Evolutionary conservation across 106 monocot species (phyloP), one percentile per base, ranked within the genome.

Genomic region (Dendrobium officinale): DNA sequence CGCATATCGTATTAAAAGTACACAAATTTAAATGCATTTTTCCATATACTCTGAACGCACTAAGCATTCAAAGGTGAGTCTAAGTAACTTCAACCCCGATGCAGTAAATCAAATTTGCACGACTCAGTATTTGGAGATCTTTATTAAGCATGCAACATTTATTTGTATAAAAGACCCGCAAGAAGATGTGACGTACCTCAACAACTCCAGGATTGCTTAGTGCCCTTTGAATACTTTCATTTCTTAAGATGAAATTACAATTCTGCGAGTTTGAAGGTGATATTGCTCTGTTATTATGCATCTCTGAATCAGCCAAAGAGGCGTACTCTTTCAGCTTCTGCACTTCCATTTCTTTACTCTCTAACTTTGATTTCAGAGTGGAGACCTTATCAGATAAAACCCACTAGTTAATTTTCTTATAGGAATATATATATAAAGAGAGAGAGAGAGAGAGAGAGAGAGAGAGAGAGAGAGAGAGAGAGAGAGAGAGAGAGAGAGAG

Each of bases 291-390:
- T 27, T 22, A 77, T 19, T 82, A 82, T 76, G 55, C 56, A 68
- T 72, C 84, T 84, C 54, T 87, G 84, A 40, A 43, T 42, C 75
- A 84, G 45, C 81, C 66, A 84, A 59, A 51, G 81, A 79, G 79
- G 79, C 75, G 59, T 84, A 84, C 16, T 79, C 49, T 81, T 81
- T 87, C 68, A 77, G 74, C 15, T 84, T 77, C 87, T 87, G 81
- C 10, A 79, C 41, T 19, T 47, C 1, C 37, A 51, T 13, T 16
- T 49, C 17, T 33, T 49, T 59, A 29, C 44, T 51, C 24, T 51
- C 24, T 74, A 73, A 78, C 10, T 4, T 40, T n/a, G 19, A 37
- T 40, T 33, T 47, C 18, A 20, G 49, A 20, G 18, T 6, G 2
- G 47, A 70, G 10, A 86, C 83, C 81, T 88, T 83, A 45, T 7